Base-by-base conservation (phyloP, 2,329 filamentous ascomycete species). In the Fusarium illudens region DNA sequence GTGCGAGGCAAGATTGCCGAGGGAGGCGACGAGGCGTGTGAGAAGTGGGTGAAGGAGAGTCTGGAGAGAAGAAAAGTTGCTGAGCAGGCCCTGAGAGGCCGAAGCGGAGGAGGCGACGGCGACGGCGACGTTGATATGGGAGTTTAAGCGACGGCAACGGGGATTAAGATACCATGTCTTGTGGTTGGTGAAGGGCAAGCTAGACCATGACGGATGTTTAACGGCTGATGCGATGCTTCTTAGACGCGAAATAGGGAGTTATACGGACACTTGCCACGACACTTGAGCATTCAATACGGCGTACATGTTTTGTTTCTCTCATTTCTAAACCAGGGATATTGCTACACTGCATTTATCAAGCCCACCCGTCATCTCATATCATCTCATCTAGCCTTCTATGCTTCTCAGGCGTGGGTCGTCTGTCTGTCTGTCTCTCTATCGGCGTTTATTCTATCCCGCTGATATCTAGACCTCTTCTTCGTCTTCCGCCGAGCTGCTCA, bases 31-130 rank as follows among this genome's bases (percentile, higher is more conserved):
- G 86, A 83, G 12, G 89, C 84, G 12, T 96, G 95, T 77, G 85
- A 90, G 2, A 82, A 83, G 73, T 96, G 93, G 92, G 81, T 96
- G 15, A 86, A 87, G 56, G 89, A 92, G 60, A 89, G 89, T 15
- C 85, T 90, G 79, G 80, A 81, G 67, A 84, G 86, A 76, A 89
- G 82, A 74, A 78, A 79, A 71, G 71, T 76, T 15, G 76, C 78
- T 3, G 80, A 83, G 71, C 75, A 73, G 68, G 72, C 75, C 10
- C 22, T 73, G 61, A 66, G 74, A 27, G 75, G 76, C 65, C 76
- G 76, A 60, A 68, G 62, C 6, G 65, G 77, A 65, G 77, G 78
- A 13, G 78, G 78, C 9, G 68, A 65, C 3, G 76, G 76, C 0
- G 79, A 76, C 20, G 79, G 75, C 0, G 82, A 82, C 69, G 77